These are phyloP conservation scores for Asterionellopsis glacialis DNA, from an alignment of 108 stramenopile genomes.

Conservation along the genomic window DNA sequence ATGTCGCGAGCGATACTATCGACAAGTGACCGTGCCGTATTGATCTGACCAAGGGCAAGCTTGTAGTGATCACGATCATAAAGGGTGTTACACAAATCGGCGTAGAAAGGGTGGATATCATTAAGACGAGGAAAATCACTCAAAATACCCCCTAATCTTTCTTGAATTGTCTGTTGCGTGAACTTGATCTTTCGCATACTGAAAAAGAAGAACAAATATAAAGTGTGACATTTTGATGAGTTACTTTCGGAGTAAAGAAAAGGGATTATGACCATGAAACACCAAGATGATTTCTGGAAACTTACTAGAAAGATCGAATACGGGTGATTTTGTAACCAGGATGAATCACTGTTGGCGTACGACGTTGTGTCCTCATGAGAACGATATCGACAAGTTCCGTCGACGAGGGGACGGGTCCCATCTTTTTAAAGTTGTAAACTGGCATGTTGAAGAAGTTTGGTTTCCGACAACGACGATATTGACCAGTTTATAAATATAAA, in stretches of 20 bases:
- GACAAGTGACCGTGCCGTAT: constrained; percentile 91
- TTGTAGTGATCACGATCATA: constrained; percentile 99
- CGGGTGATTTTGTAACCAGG: constrained; percentile 98
- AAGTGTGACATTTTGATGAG: constrained; percentile 4
- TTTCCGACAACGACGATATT: too few species aligned
- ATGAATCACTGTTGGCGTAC: constrained; percentile 97
- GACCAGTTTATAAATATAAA: too few species aligned
- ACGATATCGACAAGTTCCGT: constrained; percentile 97
- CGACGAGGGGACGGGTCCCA: constrained; percentile 93
- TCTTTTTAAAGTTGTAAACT: constrained; percentile 99
- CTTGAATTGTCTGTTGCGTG: constrained; percentile 95
- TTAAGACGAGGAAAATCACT: constrained; percentile 97
- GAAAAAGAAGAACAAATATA: constrained; percentile 1
- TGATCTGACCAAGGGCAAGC: constrained; percentile 97
- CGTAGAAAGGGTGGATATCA: constrained; percentile 99
- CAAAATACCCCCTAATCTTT: constrained; percentile 87
- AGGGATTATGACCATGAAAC: not conserved
- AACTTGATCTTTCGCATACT: constrained; percentile 99
- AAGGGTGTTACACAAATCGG: constrained; percentile 98
- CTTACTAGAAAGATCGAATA: constrained; percentile 95
- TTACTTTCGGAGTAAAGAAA: not conserved
- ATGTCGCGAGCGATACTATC: constrained; percentile 92
- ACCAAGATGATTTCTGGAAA: constrained; percentile 1
- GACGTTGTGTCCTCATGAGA: constrained; percentile 92
- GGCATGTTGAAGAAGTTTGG: constrained; percentile 58